A percentile compares a stretch with the other conserved stretches of the same genome.
phyloP scores from a whole-genome alignment of 2,329 filamentous ascomycete species.

The Xylariaceae sp. region DNA sequence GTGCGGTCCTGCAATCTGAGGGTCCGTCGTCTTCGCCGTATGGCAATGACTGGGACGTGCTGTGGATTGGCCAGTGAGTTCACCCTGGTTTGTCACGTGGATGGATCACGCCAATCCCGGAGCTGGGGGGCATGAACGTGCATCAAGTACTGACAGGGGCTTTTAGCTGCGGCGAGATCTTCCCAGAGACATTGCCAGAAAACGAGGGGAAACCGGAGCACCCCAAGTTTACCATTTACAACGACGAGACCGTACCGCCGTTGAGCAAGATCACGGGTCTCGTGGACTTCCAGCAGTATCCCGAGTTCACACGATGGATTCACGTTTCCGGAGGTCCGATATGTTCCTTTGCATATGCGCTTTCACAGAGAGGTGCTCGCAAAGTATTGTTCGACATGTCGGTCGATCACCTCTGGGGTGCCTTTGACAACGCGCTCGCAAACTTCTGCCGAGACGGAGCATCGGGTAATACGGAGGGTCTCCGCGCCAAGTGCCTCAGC shows the following conservation, averaged over 20 bases:
- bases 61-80: slow-evolving; percentile 29
- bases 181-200: slow-evolving; percentile 26
- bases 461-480: slow-evolving; percentile 20
- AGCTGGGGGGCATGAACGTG: background rate
- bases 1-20: slow-evolving; percentile 29
- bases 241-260: slow-evolving; percentile 28
- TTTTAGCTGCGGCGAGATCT: slow-evolving; percentile 27
- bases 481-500: slow-evolving; percentile 32
- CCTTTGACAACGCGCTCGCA: slow-evolving; percentile 34
- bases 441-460: slow-evolving; percentile 30
- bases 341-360: slow-evolving; percentile 32
- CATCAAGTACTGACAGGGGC: background rate
- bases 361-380: slow-evolving; percentile 26
- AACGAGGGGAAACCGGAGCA: slow-evolving; percentile 25
- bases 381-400: slow-evolving; percentile 30
- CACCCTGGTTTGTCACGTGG: background rate
- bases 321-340: slow-evolving; percentile 27
- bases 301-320: slow-evolving; percentile 26
- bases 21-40: slow-evolving; percentile 25
- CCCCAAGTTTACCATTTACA: slow-evolving; percentile 25
- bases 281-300: slow-evolving; percentile 26
- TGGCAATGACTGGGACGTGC: slow-evolving; percentile 26
- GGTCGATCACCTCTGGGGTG: slow-evolving; percentile 28
- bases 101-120: background rate
- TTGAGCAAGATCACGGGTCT: slow-evolving; percentile 27